phyloP scores from a whole-genome alignment of 208 protist genomes.

The Crithidia fasciculata region DNA sequence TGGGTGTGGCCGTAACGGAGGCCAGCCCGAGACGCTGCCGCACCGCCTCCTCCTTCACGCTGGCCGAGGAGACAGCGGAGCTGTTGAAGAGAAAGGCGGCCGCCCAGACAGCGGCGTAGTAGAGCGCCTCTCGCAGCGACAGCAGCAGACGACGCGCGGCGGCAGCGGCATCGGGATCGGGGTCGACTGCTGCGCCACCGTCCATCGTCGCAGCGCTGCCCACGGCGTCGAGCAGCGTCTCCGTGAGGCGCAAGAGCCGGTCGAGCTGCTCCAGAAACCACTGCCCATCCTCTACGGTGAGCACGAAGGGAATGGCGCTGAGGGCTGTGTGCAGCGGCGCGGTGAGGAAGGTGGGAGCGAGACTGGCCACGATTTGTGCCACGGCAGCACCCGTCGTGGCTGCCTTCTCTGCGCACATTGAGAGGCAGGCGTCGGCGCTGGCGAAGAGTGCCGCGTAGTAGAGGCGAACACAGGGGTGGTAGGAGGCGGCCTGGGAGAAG shows the following conservation, averaged over 20 bases:
- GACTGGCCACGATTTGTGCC: slow-evolving; percentile 21
- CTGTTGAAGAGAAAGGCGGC: slow-evolving; percentile 39
- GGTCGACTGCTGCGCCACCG: not conserved
- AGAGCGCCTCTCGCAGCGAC: slow-evolving; percentile 32
- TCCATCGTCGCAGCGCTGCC: not conserved
- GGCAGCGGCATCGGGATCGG: not conserved
- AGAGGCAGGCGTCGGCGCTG: slow-evolving; percentile 25
- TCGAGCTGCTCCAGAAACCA: slow-evolving; percentile 73
- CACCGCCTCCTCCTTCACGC: slow-evolving; percentile 26
- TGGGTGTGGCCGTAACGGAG: slow-evolving; percentile 35
- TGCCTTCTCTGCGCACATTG: slow-evolving; percentile 18
- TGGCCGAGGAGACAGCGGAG: slow-evolving; percentile 28
- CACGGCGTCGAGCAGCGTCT: slow-evolving; percentile 24
- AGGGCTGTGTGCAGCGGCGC: slow-evolving; percentile 71
- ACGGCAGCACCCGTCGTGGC: not conserved
- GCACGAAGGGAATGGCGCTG: slow-evolving; percentile 71
- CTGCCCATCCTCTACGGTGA: slow-evolving; percentile 53
- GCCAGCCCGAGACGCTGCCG: slow-evolving; percentile 30
- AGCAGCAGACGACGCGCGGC: slow-evolving; percentile 20
- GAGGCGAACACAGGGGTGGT: slow-evolving; percentile 32
- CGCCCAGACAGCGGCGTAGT: slow-evolving; percentile 35
- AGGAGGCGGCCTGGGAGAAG: slow-evolving; percentile 37
- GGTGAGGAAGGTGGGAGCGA: slow-evolving; percentile 50
- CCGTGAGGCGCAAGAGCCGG: slow-evolving; percentile 33
- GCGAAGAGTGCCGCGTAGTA: slow-evolving; percentile 51